Evolutionary conservation across 208 protist species (phyloP).

Genomic region (Vickermania ingenoplastis): DNA sequence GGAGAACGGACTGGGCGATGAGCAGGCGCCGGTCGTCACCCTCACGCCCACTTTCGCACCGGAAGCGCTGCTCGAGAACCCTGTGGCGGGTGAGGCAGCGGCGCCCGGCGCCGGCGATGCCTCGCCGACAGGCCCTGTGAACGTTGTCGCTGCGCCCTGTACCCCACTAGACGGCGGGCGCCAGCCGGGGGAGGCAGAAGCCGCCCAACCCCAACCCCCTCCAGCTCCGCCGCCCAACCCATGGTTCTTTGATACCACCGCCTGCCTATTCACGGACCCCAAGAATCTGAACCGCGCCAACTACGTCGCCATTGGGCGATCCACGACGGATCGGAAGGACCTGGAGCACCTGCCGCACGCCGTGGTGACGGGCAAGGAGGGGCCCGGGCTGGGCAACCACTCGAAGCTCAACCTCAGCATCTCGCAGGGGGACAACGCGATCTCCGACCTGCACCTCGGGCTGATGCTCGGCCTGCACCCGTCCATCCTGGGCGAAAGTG

Average conservation of each 20-base stretch:
- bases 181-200: background rate
- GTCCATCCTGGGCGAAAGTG: background rate
- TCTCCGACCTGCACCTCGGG: conserved; percentile 3
- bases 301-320: conserved; percentile 57
- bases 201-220: too few relatives aligned
- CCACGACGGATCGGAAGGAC: conserved; percentile 45
- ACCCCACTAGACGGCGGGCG: background rate
- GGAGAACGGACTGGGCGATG: background rate
- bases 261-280: conserved; percentile 61
- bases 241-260: conserved; percentile 72
- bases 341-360: conserved; percentile 43
- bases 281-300: background rate
- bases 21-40: background rate
- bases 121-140: background rate
- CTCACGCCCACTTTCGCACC: background rate
- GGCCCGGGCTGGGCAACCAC: conserved; percentile 9
- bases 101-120: background rate
- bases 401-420: conserved; percentile 45
- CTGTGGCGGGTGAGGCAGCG: background rate
- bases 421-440: background rate
- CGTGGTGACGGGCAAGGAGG: conserved; percentile 37
- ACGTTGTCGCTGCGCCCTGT: background rate
- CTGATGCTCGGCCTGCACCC: background rate
- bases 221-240: conserved; percentile 5
- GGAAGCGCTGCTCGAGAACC: background rate